Conservation (phyloP, 2,329 filamentous ascomycete species). For the Penicillium sp. region DNA sequence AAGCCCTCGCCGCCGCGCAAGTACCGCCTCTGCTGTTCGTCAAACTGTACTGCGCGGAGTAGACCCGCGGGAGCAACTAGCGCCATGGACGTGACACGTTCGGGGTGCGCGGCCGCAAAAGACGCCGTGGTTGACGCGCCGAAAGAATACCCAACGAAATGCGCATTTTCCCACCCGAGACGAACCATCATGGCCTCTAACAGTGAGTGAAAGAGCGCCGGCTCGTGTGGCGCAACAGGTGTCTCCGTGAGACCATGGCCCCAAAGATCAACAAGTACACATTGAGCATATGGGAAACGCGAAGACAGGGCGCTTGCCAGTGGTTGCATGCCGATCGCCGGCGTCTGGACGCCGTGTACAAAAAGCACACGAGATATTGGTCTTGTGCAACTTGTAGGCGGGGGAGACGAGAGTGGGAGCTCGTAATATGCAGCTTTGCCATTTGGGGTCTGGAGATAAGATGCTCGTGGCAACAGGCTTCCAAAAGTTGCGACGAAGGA, state of each 20-base stretch:
- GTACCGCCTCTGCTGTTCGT: conserved; percentile 17
- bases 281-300: conserved; percentile 37
- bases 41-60: conserved; percentile 30
- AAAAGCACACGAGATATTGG: conserved; percentile 39
- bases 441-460: conserved; percentile 19
- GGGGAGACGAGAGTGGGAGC: conserved; percentile 1
- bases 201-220: conserved; percentile 45
- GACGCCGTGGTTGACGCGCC: conserved; percentile 43
- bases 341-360: conserved; percentile 54
- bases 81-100: conserved; percentile 34
- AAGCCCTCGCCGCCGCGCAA: conserved; percentile 26
- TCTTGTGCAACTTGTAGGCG: background rate
- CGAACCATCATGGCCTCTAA: conserved; percentile 42
- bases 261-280: conserved; percentile 52
- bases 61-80: conserved; percentile 53
- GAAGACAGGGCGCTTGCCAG: conserved; percentile 39
- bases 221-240: conserved; percentile 43
- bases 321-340: conserved; percentile 49
- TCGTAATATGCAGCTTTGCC: conserved; percentile 23
- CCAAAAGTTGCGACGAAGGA: conserved; percentile 24
- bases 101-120: conserved; percentile 36
- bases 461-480: conserved; percentile 19
- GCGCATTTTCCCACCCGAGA: conserved; percentile 44
- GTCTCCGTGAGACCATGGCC: conserved; percentile 55
- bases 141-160: conserved; percentile 53